phyloP scores from a whole-genome alignment of 139 green algal species.

The Tetradesmus obliquus region DNA sequence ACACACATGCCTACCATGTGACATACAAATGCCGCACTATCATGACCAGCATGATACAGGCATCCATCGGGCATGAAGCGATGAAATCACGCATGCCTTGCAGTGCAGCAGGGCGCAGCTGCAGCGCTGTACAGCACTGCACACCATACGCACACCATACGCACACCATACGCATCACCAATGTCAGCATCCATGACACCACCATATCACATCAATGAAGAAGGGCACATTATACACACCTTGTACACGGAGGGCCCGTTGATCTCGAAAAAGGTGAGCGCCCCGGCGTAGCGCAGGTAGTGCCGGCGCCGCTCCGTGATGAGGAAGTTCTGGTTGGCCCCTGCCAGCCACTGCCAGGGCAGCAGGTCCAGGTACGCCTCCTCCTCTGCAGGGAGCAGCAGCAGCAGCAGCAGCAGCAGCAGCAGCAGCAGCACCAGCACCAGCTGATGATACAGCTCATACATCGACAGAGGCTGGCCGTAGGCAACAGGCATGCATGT shows the following conservation, averaged over 20 bases:
- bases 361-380: slow-evolving; percentile 68
- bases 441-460: too few relatives aligned
- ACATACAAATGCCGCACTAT: too few relatives aligned
- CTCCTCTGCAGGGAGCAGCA: slow-evolving; percentile 23
- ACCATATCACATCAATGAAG: neutral
- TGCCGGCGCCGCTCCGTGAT: slow-evolving; percentile 69
- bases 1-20: too few relatives aligned
- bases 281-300: slow-evolving; percentile 69
- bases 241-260: slow-evolving; percentile 36
- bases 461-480: neutral
- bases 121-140: too few relatives aligned
- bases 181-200: neutral
- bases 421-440: too few relatives aligned
- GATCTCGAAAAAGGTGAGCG: slow-evolving; percentile 71
- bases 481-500: neutral
- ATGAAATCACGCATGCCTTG: too few relatives aligned
- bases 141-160: neutral
- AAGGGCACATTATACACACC: neutral
- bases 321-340: slow-evolving; percentile 73
- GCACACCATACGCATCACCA: neutral
- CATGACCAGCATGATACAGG: too few relatives aligned
- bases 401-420: neutral
- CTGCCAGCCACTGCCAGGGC: slow-evolving; percentile 68
- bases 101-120: too few relatives aligned
- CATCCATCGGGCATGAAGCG: too few relatives aligned